Base-by-base conservation (phyloP, 2,329 filamentous ascomycete genomes). In the Colletotrichum acutatum region DNA sequence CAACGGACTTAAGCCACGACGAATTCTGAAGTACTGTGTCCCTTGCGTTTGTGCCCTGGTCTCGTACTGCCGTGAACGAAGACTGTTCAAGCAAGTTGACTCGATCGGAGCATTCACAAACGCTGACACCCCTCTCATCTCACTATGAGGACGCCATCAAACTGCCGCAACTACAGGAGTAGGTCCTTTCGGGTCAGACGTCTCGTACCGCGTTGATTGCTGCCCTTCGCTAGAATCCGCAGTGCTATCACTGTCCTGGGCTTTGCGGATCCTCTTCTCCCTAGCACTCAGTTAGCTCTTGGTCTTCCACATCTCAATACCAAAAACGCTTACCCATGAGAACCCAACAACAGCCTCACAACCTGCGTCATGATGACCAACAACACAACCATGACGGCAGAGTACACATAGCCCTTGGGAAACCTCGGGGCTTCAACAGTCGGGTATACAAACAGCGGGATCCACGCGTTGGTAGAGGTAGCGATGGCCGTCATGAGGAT, bases 381-480 rank as follows among this genome's bases (percentile, higher is more conserved):
- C 0, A 74, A 32, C 1, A 85, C 81, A 0, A 82, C 80, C 72
- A 81, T 76, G 0, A 79, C 80, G 2, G 85, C 60, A 2, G 78
- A 76, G 63, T 84, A 84, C 0, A 81, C 77, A 53, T 82, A 86
- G 0, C 85, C 85, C 69, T 85, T 86, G 0, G 81, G 79, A 60
- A 81, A 87, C 2, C 82, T 74, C 4, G 85, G 85, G 0, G 80
- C 81, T 69, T 87, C 84, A 2, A 84, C 81, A 0, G 84, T 86
- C 0, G 80, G 81, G 74, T 89, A 91, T 0, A 85, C 84, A 6
- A 90, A 77, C 5, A 90, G 75, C 5, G 85, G 85, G 1, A 86
- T 90, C 88, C 88, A 90, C 0, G 86, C 88, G 0, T 88, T 90
- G 0, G 87, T 87, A 0, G 86, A 89, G 75, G 90, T 88, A 0